Conservation (phyloP, 495 filamentous ascomycete genomes). For the Trichoderma asperelloides region DNA sequence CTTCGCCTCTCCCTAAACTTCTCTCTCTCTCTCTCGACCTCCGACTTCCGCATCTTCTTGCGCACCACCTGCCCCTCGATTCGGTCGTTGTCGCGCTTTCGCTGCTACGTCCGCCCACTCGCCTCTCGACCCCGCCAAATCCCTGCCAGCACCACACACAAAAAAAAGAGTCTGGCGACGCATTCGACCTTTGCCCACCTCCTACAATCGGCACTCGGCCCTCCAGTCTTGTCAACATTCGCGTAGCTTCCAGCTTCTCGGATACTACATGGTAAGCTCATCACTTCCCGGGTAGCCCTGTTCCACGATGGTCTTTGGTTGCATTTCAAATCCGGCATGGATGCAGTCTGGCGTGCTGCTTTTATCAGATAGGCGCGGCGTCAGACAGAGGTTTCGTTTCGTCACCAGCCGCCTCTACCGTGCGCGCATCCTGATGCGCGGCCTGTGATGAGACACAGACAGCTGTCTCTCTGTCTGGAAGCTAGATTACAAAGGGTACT, state of each 20-base stretch:
- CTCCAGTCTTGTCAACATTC: neutral
- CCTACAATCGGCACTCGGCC: neutral
- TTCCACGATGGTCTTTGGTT: neutral
- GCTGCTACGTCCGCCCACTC: slow-evolving; percentile 9
- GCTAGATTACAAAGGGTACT: neutral
- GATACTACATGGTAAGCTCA: neutral
- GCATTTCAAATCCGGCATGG: neutral
- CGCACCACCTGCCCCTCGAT: slow-evolving; percentile 9
- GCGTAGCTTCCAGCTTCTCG: neutral
- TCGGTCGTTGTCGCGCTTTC: slow-evolving; percentile 8
- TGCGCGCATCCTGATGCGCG: neutral
- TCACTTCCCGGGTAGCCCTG: neutral
- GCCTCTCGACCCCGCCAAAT: slow-evolving; percentile 9
- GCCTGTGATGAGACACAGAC: neutral
- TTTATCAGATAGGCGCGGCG: neutral
- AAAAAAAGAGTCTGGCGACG: slow-evolving; percentile 6
- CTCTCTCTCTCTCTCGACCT: neutral
- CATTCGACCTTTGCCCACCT: neutral
- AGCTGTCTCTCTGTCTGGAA: neutral
- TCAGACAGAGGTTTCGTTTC: neutral
- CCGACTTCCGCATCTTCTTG: slow-evolving; percentile 3
- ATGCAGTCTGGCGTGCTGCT: neutral
- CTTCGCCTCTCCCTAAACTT: neutral
- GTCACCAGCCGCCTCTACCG: neutral
- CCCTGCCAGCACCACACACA: slow-evolving; percentile 7